phyloP scores from a whole-genome alignment of 228 moss, liverwort and hornwort genomes.

The Sphagnum fallax region DNA sequence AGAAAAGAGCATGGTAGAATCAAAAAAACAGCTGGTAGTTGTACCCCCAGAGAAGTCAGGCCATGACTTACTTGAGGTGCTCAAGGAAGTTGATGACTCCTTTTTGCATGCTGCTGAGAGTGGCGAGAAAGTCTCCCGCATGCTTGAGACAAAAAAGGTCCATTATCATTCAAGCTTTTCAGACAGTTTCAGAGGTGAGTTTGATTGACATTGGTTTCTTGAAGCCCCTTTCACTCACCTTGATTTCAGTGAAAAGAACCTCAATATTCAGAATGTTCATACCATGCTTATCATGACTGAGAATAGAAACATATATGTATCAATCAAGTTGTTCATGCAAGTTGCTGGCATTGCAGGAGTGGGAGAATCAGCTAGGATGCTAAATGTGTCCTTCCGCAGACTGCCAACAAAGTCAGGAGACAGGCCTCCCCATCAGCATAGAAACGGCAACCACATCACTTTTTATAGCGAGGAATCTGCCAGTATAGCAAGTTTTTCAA shows the following conservation, averaged over 20 bases:
- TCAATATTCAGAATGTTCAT: not conserved
- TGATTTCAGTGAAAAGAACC: too few relatives aligned
- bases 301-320: too few relatives aligned
- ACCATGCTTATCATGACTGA: not conserved
- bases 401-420: conserved; percentile 27
- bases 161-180: conserved; percentile 80
- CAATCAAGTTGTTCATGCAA: too few relatives aligned
- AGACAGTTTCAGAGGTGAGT: conserved; percentile 38
- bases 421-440: conserved; percentile 18
- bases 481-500: conserved; percentile 36
- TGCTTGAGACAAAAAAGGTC: conserved; percentile 75
- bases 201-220: not conserved
- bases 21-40: not conserved
- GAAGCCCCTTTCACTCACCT: too few relatives aligned
- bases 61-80: conserved; percentile 65
- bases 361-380: conserved; percentile 52
- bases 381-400: conserved; percentile 20
- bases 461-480: conserved; percentile 28
- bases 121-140: conserved; percentile 56
- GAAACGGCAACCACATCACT: conserved; percentile 16
- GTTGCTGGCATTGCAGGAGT: conserved; percentile 13
- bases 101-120: conserved; percentile 56
- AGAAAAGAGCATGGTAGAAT: too few relatives aligned
- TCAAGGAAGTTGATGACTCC: conserved; percentile 66
- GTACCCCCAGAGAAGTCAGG: conserved; percentile 20